Percentiles rank a stretch among this genome's conserved stretches.
Evolutionary conservation across 2,329 filamentous ascomycete species (phyloP).

Genomic region (Epichloe aotearoae): DNA sequence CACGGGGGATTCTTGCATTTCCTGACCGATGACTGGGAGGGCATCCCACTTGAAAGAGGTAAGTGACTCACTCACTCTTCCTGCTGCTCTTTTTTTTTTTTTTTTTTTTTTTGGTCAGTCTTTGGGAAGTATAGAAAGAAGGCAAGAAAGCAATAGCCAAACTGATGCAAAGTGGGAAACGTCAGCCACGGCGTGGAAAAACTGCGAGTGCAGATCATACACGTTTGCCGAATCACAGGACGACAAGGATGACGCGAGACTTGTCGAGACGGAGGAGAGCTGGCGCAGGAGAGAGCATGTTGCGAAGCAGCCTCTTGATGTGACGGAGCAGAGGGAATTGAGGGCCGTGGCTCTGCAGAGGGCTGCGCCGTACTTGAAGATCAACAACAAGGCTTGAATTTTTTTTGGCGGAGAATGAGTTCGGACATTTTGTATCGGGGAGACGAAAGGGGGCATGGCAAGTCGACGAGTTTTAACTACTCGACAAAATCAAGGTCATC

Average conservation of each 20-base stretch:
- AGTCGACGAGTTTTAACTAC: too few species aligned
- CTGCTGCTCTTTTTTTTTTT: background rate
- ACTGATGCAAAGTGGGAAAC: background rate
- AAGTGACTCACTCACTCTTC: conserved; percentile 10
- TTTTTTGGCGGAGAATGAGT: background rate
- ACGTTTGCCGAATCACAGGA: conserved; percentile 42
- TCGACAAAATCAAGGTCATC: too few species aligned
- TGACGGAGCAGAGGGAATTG: conserved; percentile 33
- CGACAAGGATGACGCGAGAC: conserved; percentile 31
- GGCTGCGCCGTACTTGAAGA: conserved; percentile 26
- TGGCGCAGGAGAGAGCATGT: conserved; percentile 31
- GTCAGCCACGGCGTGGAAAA: conserved; percentile 58
- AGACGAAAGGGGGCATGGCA: too few species aligned
- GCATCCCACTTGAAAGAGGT: conserved; percentile 32
- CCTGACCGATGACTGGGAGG: conserved; percentile 69
- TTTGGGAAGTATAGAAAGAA: background rate
- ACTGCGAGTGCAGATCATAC: conserved; percentile 60
- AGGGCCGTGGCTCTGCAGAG: conserved; percentile 23
- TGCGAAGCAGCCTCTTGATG: conserved; percentile 23
- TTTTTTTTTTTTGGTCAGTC: background rate
- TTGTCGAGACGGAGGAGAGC: conserved; percentile 37
- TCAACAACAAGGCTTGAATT: conserved; percentile 4
- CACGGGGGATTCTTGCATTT: conserved; percentile 84
- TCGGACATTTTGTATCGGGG: background rate
- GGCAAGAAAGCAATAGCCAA: background rate